Evolutionary conservation across 1,139 yeast species (phyloP).

Genomic region (Zygosaccharomyces sapae): DNA sequence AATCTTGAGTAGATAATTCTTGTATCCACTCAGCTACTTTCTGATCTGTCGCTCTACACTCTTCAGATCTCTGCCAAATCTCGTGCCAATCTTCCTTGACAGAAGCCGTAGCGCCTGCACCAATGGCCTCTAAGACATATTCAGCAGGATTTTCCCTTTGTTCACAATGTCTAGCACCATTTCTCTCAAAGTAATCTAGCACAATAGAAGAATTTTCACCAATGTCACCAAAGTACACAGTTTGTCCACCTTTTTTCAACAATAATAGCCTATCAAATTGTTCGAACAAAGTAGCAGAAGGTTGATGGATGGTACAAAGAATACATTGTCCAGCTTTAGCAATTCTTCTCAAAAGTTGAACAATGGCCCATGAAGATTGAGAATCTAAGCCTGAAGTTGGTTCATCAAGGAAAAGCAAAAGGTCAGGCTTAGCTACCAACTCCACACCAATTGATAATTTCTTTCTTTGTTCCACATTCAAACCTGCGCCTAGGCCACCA

Average conservation of each 20-base stretch:
- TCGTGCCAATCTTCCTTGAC: conserved; percentile 47
- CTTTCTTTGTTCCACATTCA: conserved; percentile 60
- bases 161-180: conserved; percentile 53
- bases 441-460: conserved; percentile 57
- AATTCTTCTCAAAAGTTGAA: conserved; percentile 43
- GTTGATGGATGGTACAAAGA: conserved; percentile 56
- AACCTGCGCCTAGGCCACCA: conserved; percentile 50
- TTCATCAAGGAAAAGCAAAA: conserved; percentile 48
- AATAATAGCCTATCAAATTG: conserved; percentile 45
- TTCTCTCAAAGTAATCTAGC: conserved; percentile 48
- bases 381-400: conserved; percentile 55
- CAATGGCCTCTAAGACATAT: conserved; percentile 56
- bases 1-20: conserved; percentile 17
- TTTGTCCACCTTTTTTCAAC: conserved; percentile 50
- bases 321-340: conserved; percentile 54
- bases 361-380: conserved; percentile 51
- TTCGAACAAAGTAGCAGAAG: conserved; percentile 53
- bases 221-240: conserved; percentile 59
- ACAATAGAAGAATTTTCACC: conserved; percentile 48
- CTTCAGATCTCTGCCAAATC: conserved; percentile 46
- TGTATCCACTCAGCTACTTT: conserved; percentile 31
- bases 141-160: conserved; percentile 53
- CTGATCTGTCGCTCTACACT: conserved; percentile 26
- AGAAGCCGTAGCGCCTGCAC: conserved; percentile 55
- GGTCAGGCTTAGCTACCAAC: conserved; percentile 49